Conservation (phyloP, 2,329 filamentous ascomycete species). For the Penicillium sp. region DNA sequence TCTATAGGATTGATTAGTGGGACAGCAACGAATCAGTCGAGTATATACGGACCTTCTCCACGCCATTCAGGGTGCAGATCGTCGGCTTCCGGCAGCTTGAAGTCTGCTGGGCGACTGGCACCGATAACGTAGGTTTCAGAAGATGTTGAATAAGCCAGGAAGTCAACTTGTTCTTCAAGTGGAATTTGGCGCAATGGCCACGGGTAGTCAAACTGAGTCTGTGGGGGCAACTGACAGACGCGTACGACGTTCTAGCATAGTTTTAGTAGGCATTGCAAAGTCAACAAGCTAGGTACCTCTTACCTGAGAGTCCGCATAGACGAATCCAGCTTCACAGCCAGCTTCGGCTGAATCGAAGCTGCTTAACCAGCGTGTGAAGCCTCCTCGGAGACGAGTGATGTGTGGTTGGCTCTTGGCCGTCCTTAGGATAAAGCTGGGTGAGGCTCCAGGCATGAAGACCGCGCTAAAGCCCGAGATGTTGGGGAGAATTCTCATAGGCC, state of each 20-base stretch:
- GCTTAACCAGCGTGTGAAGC: constrained; percentile 69
- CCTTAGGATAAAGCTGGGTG: constrained; percentile 80
- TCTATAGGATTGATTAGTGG: constrained; percentile 36
- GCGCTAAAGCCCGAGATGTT: constrained; percentile 73
- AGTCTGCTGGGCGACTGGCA: constrained; percentile 67
- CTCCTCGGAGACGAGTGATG: constrained; percentile 71
- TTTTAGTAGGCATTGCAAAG: constrained; percentile 11
- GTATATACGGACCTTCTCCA: constrained; percentile 59
- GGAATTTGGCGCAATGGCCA: constrained; percentile 73
- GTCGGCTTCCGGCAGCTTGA: constrained; percentile 83
- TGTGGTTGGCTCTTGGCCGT: constrained; percentile 75
- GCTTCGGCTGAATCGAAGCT: constrained; percentile 67
- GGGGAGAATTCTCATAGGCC: constrained; percentile 45
- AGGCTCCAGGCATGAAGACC: constrained; percentile 78
- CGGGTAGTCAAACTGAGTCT: constrained; percentile 72
- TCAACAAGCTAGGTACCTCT: constrained; percentile 2
- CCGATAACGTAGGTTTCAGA: constrained; percentile 76
- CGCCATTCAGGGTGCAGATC: constrained; percentile 80
- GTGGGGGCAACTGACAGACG: constrained; percentile 69
- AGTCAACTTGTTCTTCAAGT: constrained; percentile 69
- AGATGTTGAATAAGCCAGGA: constrained; percentile 73
- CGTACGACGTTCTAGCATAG: constrained; percentile 63
- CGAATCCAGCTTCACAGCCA: constrained; percentile 78
- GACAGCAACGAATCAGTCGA: not conserved
- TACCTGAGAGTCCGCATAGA: constrained; percentile 69